Conservation (phyloP, 805 yeast genomes). For the Spathaspora passalidarum region DNA sequence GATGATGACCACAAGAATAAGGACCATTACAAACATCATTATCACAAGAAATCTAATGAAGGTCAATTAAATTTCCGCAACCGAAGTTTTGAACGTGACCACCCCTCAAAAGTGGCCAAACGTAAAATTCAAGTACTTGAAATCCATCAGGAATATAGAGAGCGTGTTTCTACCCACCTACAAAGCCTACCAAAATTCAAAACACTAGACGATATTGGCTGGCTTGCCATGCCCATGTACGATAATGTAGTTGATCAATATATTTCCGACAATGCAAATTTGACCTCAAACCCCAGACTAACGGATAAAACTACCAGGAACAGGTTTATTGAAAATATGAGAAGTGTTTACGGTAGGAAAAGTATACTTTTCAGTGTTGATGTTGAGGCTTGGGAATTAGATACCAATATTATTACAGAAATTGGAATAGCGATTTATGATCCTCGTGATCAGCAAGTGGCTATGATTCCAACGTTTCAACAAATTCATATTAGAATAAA, state of each 20-base stretch:
- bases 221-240: constrained; percentile 1
- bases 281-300: constrained; percentile 4
- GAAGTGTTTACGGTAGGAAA: constrained; percentile 16
- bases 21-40: neutral
- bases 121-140: neutral
- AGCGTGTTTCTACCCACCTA: neutral
- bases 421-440: constrained; percentile 58
- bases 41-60: neutral
- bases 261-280: neutral
- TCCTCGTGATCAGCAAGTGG: constrained; percentile 42
- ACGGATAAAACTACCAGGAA: neutral
- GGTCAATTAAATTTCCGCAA: neutral
- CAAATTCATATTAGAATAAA: constrained; percentile 42
- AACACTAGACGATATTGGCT: constrained; percentile 1
- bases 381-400: constrained; percentile 54
- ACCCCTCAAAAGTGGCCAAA: neutral
- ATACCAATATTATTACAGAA: constrained; percentile 46
- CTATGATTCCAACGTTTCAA: constrained; percentile 39
- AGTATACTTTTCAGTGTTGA: constrained; percentile 47
- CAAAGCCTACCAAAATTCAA: constrained; percentile 3
- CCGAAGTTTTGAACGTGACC: neutral
- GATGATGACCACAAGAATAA: neutral
- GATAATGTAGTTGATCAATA: constrained; percentile 5
- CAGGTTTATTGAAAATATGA: constrained; percentile 1
- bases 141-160: constrained; percentile 1